A percentile compares a stretch with the other conserved stretches of the same genome.
Evolutionary conservation across 1,139 yeast genomes (phyloP).

Genomic region (Suhomyces guaymorum): DNA sequence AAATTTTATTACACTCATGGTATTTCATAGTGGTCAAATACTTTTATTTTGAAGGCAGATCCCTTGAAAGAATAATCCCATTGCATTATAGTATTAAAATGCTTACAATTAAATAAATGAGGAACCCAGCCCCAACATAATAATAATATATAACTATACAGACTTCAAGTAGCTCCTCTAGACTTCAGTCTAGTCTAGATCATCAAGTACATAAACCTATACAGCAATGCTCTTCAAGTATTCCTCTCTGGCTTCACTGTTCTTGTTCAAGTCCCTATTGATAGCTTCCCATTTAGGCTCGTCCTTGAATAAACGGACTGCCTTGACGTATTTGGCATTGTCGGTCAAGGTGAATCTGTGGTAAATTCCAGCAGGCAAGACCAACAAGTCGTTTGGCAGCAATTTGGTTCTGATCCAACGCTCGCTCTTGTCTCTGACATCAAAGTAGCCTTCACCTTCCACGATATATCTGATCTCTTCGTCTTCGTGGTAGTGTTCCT

Average conservation of each 20-base stretch:
- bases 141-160: too few relatives aligned
- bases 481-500: constrained; percentile 93
- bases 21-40: too few relatives aligned
- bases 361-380: constrained; percentile 88
- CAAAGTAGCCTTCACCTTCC: constrained; percentile 92
- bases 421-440: constrained; percentile 69
- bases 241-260: constrained; percentile 33
- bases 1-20: too few relatives aligned
- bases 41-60: too few relatives aligned
- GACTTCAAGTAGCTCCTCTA: too few relatives aligned
- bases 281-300: constrained; percentile 97
- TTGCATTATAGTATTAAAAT: too few relatives aligned
- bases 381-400: constrained; percentile 63
- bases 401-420: constrained; percentile 79
- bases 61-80: too few relatives aligned
- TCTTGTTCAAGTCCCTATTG: constrained; percentile 48
- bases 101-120: too few relatives aligned
- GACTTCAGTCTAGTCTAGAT: too few relatives aligned
- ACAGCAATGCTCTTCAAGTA: constrained; percentile 34
- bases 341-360: constrained; percentile 82
- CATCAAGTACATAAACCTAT: constrained; percentile 1
- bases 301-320: constrained; percentile 83
- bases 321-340: constrained; percentile 61
- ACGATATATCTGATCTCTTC: constrained; percentile 91
- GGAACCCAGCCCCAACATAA: too few relatives aligned